Evolutionary conservation across 2,329 filamentous ascomycete genomes (phyloP), one percentile per base, ranked within the genome.

Genomic region (Paraphaeosphaeria minitans): DNA sequence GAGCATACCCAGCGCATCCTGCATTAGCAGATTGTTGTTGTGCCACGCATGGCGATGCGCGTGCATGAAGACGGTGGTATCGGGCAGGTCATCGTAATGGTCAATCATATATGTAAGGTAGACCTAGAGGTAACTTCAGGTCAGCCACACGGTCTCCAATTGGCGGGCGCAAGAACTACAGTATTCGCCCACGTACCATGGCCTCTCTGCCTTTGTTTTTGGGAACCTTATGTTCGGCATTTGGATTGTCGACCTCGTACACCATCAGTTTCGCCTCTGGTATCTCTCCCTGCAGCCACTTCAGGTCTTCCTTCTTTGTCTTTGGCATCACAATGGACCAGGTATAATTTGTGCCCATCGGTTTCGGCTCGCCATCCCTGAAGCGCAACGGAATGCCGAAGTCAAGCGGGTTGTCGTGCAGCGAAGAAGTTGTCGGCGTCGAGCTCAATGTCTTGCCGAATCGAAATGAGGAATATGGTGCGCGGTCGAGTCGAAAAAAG

Each of bases 41-140:
- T 88, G 86, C 85, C 85, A 88, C 35, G 83, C 81, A 46, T 72
- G 75, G 62, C 79, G 80, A 57, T 77, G 75, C 31, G 83, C 80
- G 72, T 88, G 86, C 77, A 85, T 83, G 74, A 88, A 88, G 51
- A 87, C 80, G 45, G 82, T 77, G 21, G 86, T 80, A 64, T 88
- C 85, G 1, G 84, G 80, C 2, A 88, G 79, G 13, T 81, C 73
- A 45, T 87, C 77, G 71, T 88, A 89, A 68, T 86, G 80, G 62
- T 88, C 84, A 68, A 88, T 85, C 60, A 88, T 83, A 72, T 85
- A 88, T 45, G 84, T 84, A 49, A 88, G 77, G 70, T 88, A 88
- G 47, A 75, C 73, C 73, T 76, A 56, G 42, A 37, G 51, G 19
- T 8, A 24, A 7, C 65, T 53, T 66, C 37, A 43, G 13, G 59